Percentiles rank a stretch among this genome's conserved stretches.
Conservation (phyloP, 106 monocot species). For the Gastrodia elata region DNA sequence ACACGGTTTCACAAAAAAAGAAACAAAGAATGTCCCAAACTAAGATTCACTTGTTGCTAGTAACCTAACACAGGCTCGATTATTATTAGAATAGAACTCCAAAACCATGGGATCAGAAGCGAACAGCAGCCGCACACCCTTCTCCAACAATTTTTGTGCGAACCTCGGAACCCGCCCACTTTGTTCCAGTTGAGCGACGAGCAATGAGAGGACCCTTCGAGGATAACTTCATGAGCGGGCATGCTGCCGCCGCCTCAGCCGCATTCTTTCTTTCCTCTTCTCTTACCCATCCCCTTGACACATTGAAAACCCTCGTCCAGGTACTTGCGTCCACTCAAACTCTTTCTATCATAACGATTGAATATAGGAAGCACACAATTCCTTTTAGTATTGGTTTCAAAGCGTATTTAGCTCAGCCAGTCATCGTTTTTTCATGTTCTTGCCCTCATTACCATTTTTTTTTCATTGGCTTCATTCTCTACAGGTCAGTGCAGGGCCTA, state of each 20-base stretch:
- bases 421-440: not conserved
- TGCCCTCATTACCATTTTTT: not conserved
- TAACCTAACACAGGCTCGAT: too few relatives aligned
- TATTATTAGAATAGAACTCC: too few relatives aligned
- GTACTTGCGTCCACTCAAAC: constrained; percentile 13
- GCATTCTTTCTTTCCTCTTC: constrained; percentile 40
- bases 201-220: constrained; percentile 37
- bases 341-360: too few relatives aligned
- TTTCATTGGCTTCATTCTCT: not conserved
- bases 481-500: constrained; percentile 50
- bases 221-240: constrained; percentile 50
- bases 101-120: too few relatives aligned
- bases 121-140: too few relatives aligned
- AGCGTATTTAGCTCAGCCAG: not conserved
- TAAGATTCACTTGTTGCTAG: too few relatives aligned
- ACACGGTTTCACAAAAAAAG: too few relatives aligned
- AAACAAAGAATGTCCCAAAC: too few relatives aligned
- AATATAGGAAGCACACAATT: not conserved
- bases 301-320: constrained; percentile 90
- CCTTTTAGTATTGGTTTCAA: not conserved
- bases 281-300: constrained; percentile 76
- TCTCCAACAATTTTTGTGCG: too few relatives aligned
- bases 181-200: not conserved
- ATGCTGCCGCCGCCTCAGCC: constrained; percentile 41
- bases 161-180: not conserved